A percentile compares a stretch with the other conserved stretches of the same genome.
These are phyloP conservation scores for baker's yeast (Saccharomyces cerevisiae) DNA, from an alignment of 805 yeast species.

Conservation along the genomic window DNA sequence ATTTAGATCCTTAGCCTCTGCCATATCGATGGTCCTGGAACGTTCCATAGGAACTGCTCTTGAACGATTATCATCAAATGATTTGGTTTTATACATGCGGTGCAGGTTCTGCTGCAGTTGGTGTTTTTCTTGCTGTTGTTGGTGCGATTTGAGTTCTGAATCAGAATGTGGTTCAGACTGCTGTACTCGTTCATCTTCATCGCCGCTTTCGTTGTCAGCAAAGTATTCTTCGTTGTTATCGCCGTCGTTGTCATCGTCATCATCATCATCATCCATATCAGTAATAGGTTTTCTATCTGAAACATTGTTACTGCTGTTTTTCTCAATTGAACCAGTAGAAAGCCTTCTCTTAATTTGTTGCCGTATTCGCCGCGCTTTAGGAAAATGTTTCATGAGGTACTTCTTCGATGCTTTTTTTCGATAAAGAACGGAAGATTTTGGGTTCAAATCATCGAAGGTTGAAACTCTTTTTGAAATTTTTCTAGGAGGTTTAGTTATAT, in stretches of 20 bases:
- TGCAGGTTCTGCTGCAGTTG: slow-evolving; percentile 1
- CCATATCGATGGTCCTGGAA: slow-evolving; percentile 42
- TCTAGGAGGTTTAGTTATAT: slow-evolving; percentile 22
- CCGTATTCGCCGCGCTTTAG: slow-evolving; percentile 16
- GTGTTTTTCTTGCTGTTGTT: slow-evolving; percentile 1
- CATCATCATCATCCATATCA: slow-evolving; percentile 1
- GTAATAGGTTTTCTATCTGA: background rate
- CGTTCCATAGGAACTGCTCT: slow-evolving; percentile 33
- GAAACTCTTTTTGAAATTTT: slow-evolving; percentile 4
- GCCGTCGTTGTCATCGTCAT: slow-evolving; percentile 1
- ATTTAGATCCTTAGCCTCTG: slow-evolving; percentile 15
- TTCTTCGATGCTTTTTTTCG: slow-evolving; percentile 1
- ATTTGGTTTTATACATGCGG: slow-evolving; percentile 20
- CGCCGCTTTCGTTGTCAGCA: slow-evolving; percentile 24
- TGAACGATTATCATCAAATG: slow-evolving; percentile 26
- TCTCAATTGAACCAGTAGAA: slow-evolving; percentile 15
- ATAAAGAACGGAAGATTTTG: background rate
- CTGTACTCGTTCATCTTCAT: slow-evolving; percentile 15
- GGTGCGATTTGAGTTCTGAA: background rate
- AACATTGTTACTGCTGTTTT: background rate
- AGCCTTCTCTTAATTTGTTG: slow-evolving; percentile 14
- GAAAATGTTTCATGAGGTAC: slow-evolving; percentile 10
- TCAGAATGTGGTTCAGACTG: background rate
- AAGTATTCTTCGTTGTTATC: slow-evolving; percentile 17
- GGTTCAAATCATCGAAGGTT: background rate